A percentile compares a stretch with the other conserved stretches of the same genome.
Evolutionary conservation across 2,329 filamentous ascomycete genomes (phyloP).

Genomic region (Hypoxylon sp.): DNA sequence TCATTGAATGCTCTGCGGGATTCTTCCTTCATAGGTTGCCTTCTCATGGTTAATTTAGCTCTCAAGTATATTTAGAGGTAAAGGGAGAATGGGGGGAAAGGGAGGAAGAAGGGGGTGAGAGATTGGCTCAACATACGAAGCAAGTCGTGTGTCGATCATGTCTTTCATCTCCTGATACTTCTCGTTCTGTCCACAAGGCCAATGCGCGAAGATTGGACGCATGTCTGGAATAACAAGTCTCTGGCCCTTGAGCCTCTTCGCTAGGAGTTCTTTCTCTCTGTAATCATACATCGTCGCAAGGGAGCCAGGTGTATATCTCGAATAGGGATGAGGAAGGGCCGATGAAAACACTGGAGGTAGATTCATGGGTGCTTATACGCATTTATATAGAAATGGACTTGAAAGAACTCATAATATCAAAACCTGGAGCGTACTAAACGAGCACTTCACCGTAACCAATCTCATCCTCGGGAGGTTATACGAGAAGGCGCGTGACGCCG

Average conservation of each 20-base stretch:
- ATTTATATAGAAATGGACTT: neutral
- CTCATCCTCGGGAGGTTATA: neutral
- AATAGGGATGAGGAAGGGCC: neutral
- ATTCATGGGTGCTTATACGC: neutral
- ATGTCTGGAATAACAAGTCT: constrained; percentile 50
- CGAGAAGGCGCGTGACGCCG: neutral
- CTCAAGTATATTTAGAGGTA: neutral
- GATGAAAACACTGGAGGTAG: neutral
- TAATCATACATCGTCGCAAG: constrained; percentile 35
- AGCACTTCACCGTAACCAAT: neutral
- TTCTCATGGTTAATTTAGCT: constrained; percentile 23
- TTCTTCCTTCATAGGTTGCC: constrained; percentile 34
- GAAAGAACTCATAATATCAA: neutral
- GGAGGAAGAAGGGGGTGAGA: too few species aligned
- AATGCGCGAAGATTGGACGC: constrained; percentile 47
- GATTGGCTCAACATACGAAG: constrained; percentile 31
- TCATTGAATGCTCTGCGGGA: constrained; percentile 40
- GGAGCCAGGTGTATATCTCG: neutral
- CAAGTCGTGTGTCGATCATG: constrained; percentile 41
- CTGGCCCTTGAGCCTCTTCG: constrained; percentile 48
- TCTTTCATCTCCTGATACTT: constrained; percentile 45
- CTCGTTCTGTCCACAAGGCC: constrained; percentile 45
- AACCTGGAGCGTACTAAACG: neutral
- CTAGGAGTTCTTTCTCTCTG: constrained; percentile 44
- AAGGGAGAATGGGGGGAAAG: too few species aligned